phyloP scores from a whole-genome alignment of 352 stramenopile species.

The Phytophthora capsici region DNA sequence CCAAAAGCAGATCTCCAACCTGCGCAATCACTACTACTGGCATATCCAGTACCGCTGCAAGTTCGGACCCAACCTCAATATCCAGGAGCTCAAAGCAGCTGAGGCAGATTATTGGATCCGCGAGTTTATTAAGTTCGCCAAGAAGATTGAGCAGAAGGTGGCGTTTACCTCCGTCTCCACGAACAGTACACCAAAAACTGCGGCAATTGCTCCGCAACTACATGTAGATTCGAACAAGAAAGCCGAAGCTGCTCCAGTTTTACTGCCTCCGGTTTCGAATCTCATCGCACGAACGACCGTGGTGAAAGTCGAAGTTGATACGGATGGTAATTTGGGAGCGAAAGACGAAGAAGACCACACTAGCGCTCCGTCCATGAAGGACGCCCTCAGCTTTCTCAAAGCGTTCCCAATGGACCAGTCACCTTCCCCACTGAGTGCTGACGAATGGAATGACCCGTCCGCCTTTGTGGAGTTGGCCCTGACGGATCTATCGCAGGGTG shows the following conservation, averaged over 20 bases:
- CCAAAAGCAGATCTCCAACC: constrained; percentile 78
- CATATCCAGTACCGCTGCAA: constrained; percentile 81
- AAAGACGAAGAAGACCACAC: constrained; percentile 15
- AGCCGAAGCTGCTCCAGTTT: background rate
- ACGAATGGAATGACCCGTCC: constrained; percentile 65
- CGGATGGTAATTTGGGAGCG: background rate
- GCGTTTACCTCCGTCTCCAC: constrained; percentile 31
- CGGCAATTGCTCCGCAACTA: background rate
- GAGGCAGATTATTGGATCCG: constrained; percentile 77
- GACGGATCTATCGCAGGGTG: constrained; percentile 50
- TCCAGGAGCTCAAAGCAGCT: constrained; percentile 69
- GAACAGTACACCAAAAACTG: background rate
- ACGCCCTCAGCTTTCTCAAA: constrained; percentile 15
- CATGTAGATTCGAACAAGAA: background rate
- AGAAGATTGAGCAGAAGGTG: constrained; percentile 65
- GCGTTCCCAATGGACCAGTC: constrained; percentile 28
- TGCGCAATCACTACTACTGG: constrained; percentile 88
- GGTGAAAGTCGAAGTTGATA: constrained; percentile 15
- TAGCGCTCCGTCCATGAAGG: constrained; percentile 38
- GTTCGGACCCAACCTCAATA: constrained; percentile 60
- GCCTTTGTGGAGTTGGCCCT: constrained; percentile 55
- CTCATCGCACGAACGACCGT: constrained; percentile 2
- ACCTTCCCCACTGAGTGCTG: constrained; percentile 63
- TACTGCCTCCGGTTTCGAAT: constrained; percentile 21
- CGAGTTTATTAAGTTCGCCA: constrained; percentile 72